Base-by-base conservation (phyloP, 306 rosid genomes). In the apple (Malus domestica) region DNA sequence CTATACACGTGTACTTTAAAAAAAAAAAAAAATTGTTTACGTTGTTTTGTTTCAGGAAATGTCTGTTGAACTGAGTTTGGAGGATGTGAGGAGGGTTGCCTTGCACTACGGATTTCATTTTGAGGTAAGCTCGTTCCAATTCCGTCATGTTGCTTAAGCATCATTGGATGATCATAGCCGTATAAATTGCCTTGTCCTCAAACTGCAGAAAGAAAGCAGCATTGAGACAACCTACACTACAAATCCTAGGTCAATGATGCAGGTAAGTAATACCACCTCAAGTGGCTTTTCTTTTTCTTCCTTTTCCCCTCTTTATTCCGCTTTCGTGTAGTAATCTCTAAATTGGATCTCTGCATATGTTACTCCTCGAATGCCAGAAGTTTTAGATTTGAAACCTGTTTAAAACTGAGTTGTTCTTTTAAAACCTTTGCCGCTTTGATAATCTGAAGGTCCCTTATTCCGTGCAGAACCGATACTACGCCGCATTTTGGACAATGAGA, bases 51-150 rank as follows among this genome's bases (percentile, higher is more conserved):
- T 29, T 27, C 68, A 95, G 99, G 99, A 92, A 68, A 92, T 90
- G 96, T 95, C 97, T 65, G 74, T 95, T 72, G 99, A 95, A 92
- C 83, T 85, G 71, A 95, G 99, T 85, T 83, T 95, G 90, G 99
- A 95, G 85, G 99, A 92, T 76, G 96, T 92, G 83, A 95, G 88
- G 85, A 90, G 68, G 72, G 82, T 88, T 54, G 97, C 97, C 20
- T 73, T 85, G 88, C 90, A 89, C 67, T 90, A 83, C 81, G 99
- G 97, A 80, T 88, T 94, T 69, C 86, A 85, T 72, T 45, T 87
- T 59, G 97, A 90, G 99, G 99, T 95, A 90, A 84, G 68, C 40
- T 70, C 77, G 16, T 52, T 63, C 60, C 58, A 73, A 64, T 70
- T 77, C 10, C 54, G 68, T 83, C 32, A 66, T 22, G 22, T 59